phyloP scores from a whole-genome alignment of 129 eudicot species.

The Pseudognaphalium luteoalbum region DNA sequence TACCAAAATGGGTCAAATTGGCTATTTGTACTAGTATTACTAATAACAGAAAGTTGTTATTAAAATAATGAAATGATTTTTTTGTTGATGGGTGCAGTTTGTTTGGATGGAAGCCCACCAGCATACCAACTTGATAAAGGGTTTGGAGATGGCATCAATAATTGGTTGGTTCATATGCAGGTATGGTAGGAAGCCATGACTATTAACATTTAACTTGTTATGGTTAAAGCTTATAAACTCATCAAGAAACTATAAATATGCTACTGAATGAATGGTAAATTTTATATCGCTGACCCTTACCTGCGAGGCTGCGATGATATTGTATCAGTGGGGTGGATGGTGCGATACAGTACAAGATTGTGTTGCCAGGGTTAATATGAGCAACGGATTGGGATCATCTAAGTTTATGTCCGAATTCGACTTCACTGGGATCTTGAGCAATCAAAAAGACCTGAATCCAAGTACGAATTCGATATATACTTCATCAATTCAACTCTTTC shows the following conservation, averaged over 20 bases:
- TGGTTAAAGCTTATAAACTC: not conserved
- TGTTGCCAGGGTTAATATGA: not conserved
- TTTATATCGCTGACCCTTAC: not conserved
- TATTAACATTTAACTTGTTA: too few relatives aligned
- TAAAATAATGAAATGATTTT: not conserved
- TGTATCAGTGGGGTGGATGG: slow-evolving; percentile 4
- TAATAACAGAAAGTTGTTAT: not conserved
- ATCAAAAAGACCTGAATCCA: slow-evolving; percentile 39
- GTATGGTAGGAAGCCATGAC: not conserved
- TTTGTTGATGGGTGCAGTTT: slow-evolving; percentile 1
- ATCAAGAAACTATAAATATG: not conserved
- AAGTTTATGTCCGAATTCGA: not conserved
- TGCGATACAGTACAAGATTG: slow-evolving; percentile 1
- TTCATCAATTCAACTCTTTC: not conserved
- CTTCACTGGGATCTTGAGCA: slow-evolving; percentile 53
- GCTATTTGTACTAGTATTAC: not conserved
- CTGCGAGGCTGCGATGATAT: not conserved
- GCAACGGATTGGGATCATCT: not conserved
- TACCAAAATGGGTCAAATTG: not conserved
- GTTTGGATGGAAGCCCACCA: slow-evolving; percentile 15
- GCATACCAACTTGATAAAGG: slow-evolving; percentile 8
- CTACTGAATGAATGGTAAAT: not conserved
- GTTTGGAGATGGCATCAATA: not conserved
- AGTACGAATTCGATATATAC: slow-evolving; percentile 16
- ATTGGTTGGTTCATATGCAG: not conserved